Conservation (phyloP, 805 yeast species). For the Sugiyamaella floridensis region DNA sequence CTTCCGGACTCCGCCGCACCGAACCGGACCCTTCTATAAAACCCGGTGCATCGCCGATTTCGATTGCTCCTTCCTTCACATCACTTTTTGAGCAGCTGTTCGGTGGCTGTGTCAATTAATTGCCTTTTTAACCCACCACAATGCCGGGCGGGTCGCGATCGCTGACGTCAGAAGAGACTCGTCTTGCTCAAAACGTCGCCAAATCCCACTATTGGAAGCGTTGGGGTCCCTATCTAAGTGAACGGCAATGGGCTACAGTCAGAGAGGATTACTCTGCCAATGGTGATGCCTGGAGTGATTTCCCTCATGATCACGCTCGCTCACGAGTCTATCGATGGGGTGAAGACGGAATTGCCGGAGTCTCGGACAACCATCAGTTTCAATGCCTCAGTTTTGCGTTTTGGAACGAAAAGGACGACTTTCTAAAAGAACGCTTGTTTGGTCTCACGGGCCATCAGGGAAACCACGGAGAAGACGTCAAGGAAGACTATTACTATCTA, state of each 20-base stretch:
- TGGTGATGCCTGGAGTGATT: conserved; percentile 88
- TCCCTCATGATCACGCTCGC: conserved; percentile 78
- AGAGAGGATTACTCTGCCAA: conserved; percentile 79
- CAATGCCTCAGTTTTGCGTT: conserved; percentile 74
- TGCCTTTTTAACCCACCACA: not conserved
- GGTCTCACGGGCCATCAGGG: conserved; percentile 92
- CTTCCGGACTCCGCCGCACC: not conserved
- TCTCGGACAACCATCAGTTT: conserved; percentile 73
- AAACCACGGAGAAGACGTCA: conserved; percentile 94
- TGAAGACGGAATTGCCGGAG: conserved; percentile 91
- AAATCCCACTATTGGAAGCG: conserved; percentile 60
- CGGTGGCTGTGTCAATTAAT: not conserved
- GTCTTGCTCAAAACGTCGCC: conserved; percentile 37
- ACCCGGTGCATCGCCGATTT: not conserved
- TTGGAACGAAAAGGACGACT: conserved; percentile 85
- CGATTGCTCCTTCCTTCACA: not conserved
- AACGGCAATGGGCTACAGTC: conserved; percentile 67
- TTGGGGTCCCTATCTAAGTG: conserved; percentile 90
- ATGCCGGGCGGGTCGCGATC: not conserved
- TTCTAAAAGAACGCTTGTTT: conserved; percentile 77
- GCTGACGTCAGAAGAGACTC: conserved; percentile 31
- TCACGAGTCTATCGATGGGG: conserved; percentile 90
- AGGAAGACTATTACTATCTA: conserved; percentile 56
- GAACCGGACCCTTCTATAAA: not conserved
- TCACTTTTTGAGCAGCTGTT: not conserved